Conservation (phyloP, 2,329 filamentous ascomycete genomes). For the Alternaria sp. region DNA sequence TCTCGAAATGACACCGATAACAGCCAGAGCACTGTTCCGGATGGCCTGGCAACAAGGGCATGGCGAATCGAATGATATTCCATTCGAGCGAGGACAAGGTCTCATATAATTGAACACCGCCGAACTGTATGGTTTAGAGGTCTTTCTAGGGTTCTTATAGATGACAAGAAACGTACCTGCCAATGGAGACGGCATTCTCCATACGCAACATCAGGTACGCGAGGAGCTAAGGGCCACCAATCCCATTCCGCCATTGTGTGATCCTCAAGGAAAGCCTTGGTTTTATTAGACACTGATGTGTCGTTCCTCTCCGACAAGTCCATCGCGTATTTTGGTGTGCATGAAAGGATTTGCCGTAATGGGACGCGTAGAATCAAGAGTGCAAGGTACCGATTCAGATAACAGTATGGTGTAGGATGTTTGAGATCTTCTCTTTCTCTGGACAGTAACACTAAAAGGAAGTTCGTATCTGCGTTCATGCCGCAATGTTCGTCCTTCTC, state of each 20-base stretch:
- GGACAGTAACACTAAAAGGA: neutral
- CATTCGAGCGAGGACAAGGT: neutral
- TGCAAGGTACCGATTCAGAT: too few relatives aligned
- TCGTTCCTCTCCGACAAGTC: too few relatives aligned
- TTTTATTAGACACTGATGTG: neutral
- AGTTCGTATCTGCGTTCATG: neutral
- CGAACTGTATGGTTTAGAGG: neutral
- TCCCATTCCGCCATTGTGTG: neutral
- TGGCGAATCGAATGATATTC: fast-evolving
- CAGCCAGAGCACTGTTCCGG: neutral
- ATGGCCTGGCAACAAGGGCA: neutral
- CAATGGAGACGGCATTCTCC: neutral
- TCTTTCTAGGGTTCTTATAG: too few relatives aligned
- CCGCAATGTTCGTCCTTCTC: neutral
- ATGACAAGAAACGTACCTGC: neutral
- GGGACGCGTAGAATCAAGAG: too few relatives aligned
- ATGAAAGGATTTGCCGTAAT: too few relatives aligned
- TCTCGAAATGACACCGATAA: neutral
- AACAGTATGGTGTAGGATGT: too few relatives aligned
- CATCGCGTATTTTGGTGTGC: too few relatives aligned
- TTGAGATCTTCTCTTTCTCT: too few relatives aligned
- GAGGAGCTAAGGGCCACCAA: neutral
- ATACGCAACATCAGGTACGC: neutral
- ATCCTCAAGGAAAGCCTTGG: neutral
- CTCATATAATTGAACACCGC: neutral